Evolutionary conservation across 2,329 filamentous ascomycete genomes (phyloP).

Genomic region (Coniosporium tulheliwenetii): DNA sequence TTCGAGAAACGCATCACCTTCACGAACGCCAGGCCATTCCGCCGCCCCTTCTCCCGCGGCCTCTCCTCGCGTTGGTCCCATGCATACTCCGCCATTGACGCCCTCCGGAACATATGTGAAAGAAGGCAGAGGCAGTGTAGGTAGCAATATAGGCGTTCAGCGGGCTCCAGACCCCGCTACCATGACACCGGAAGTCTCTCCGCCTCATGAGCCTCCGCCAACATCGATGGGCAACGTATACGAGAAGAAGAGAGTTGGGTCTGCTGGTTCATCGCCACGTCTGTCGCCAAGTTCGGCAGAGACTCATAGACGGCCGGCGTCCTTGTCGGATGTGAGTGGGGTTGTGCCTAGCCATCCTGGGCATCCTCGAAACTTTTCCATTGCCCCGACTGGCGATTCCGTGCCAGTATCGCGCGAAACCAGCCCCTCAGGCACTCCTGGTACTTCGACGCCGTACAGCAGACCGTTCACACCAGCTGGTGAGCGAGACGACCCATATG

Average conservation of each 20-base stretch:
- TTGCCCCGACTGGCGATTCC: slow-evolving; percentile 41
- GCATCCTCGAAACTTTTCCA: slow-evolving; percentile 36
- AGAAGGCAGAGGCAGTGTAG: slow-evolving; percentile 6
- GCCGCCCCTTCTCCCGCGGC: slow-evolving; percentile 9
- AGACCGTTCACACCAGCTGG: slow-evolving; percentile 66
- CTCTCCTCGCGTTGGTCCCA: slow-evolving; percentile 51
- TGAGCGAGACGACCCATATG: slow-evolving; percentile 72
- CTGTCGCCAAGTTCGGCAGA: too few relatives aligned
- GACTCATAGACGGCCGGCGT: slow-evolving; percentile 16
- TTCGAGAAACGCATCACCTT: too few relatives aligned
- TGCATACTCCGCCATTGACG: slow-evolving; percentile 81
- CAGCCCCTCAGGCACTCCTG: slow-evolving; percentile 46
- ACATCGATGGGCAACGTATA: too few relatives aligned
- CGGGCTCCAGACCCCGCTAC: slow-evolving; percentile 26
- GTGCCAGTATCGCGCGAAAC: slow-evolving; percentile 37
- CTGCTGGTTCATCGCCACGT: too few relatives aligned
- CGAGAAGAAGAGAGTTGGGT: too few relatives aligned
- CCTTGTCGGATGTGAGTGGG: slow-evolving; percentile 25
- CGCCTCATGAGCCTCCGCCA: too few relatives aligned
- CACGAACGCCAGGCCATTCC: too few relatives aligned
- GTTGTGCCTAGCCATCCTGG: slow-evolving; percentile 29
- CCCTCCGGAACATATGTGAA: slow-evolving; percentile 47
- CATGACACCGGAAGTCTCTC: slow-evolving; percentile 46
- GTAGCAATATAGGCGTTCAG: slow-evolving; percentile 14
- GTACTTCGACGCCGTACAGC: slow-evolving; percentile 48